Evolutionary conservation across 345 rosid species (phyloP).

Genomic region (Punica granatum): DNA sequence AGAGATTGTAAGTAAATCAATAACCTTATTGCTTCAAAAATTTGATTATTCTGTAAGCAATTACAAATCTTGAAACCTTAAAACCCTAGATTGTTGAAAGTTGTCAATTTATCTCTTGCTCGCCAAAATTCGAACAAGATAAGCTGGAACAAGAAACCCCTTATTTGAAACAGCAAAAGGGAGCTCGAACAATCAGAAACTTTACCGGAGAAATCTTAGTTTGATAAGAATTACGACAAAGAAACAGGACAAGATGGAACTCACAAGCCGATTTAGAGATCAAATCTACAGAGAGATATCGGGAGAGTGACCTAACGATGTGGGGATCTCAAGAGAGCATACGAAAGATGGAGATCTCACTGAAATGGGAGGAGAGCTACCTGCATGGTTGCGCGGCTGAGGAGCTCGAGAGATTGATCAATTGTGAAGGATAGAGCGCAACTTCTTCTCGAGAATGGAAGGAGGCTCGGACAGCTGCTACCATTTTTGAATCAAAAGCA

Average conservation of each 20-base stretch:
- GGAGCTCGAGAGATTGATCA: no score
- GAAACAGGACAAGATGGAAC: background rate
- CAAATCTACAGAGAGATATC: background rate
- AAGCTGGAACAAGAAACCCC: background rate
- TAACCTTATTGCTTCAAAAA: background rate
- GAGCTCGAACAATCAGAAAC: background rate
- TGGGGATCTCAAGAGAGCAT: conserved; percentile 98
- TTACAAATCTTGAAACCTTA: background rate
- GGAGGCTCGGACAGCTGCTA: no score
- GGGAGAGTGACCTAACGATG: conserved; percentile 49
- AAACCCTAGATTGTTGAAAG: background rate
- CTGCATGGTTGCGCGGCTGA: no score
- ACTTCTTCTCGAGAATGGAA: no score
- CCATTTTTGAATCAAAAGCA: no score
- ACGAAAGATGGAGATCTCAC: conserved; percentile 94
- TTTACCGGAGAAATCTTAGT: no score
- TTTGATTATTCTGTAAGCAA: background rate
- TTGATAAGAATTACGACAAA: no score
- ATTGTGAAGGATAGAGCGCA: no score
- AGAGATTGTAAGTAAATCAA: background rate
- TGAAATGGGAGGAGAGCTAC: conserved; percentile 95
- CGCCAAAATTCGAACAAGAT: background rate
- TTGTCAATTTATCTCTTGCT: background rate
- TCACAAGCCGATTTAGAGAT: background rate
- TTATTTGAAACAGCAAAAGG: background rate